Conservation (phyloP, 2,329 filamentous ascomycete species). For the Amphichorda felina region DNA sequence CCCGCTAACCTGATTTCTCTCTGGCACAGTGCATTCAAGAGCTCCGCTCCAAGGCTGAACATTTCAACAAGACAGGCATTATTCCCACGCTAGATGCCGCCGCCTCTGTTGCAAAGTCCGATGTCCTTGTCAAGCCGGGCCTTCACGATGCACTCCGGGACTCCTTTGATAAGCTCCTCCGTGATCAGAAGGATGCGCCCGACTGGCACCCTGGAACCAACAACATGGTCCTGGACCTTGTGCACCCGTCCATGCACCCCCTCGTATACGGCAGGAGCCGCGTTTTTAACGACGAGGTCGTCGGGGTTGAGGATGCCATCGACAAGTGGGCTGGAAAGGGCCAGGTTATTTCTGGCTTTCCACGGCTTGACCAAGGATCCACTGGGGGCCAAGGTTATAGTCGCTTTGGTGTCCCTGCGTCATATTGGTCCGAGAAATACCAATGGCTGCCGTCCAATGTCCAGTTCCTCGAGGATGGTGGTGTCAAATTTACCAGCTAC, state of each 20-base stretch:
- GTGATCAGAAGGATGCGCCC: constrained; percentile 7
- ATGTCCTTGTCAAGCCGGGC: constrained; percentile 5
- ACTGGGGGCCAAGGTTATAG: too few species aligned
- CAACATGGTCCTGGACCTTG: constrained; percentile 37
- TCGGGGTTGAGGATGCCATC: constrained; percentile 13
- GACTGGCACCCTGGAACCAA: constrained; percentile 46
- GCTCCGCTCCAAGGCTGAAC: constrained; percentile 31
- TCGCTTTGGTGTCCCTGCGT: neutral
- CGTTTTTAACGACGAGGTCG: constrained; percentile 6
- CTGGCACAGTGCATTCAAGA: constrained; percentile 14
- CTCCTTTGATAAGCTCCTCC: constrained; percentile 8
- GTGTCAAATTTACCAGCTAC: constrained; percentile 25
- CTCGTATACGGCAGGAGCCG: constrained; percentile 6
- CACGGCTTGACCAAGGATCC: too few species aligned
- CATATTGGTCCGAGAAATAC: constrained; percentile 15
- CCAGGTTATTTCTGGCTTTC: constrained; percentile 2
- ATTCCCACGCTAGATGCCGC: constrained; percentile 15
- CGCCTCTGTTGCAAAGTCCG: constrained; percentile 11
- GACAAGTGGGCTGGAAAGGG: constrained; percentile 13
- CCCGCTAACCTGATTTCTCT: neutral
- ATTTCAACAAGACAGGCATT: constrained; percentile 22
- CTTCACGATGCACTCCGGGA: constrained; percentile 6
- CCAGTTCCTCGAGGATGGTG: constrained; percentile 20
- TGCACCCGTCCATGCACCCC: constrained; percentile 35
- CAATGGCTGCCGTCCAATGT: constrained; percentile 16